Evolutionary conservation across 441 rosid genomes (phyloP).

Genomic region (Biscutella laevigata): DNA sequence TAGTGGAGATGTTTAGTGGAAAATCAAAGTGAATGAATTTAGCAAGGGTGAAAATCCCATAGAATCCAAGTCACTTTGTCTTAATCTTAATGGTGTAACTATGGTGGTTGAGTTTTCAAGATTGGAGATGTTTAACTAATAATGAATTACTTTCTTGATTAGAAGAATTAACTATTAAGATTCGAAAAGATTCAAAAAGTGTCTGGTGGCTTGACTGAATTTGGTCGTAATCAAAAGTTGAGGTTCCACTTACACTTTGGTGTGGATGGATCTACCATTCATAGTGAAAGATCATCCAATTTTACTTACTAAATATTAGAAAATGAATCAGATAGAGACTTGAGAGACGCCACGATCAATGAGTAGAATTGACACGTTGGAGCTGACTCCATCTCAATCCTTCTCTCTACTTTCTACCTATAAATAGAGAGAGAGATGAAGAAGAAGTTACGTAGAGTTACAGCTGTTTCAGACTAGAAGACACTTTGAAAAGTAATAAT

Average conservation of each 20-base stretch:
- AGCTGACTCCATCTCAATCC: conserved; percentile 12
- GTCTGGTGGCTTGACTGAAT: no score
- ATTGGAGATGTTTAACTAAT: no score
- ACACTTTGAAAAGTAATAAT: not conserved
- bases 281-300: no score
- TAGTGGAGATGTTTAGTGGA: not conserved
- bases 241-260: no score
- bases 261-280: no score
- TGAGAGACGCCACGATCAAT: not conserved
- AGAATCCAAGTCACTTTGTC: not conserved
- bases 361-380: conserved; percentile 21
- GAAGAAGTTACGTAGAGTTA: not conserved
- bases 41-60: not conserved
- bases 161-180: no score
- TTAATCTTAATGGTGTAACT: not conserved
- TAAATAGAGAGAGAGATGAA: conserved; percentile 3
- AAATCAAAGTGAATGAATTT: not conserved
- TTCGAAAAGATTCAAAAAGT: no score
- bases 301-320: no score
- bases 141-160: no score
- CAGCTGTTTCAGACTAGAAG: no score
- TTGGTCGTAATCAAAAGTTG: no score
- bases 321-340: not conserved
- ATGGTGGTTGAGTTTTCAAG: no score
- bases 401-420: not conserved